Evolutionary conservation across 1,284 basidiomycete genomes (phyloP), one percentile per base, ranked within the genome.

Genomic region (Cryptococcus sp.): DNA sequence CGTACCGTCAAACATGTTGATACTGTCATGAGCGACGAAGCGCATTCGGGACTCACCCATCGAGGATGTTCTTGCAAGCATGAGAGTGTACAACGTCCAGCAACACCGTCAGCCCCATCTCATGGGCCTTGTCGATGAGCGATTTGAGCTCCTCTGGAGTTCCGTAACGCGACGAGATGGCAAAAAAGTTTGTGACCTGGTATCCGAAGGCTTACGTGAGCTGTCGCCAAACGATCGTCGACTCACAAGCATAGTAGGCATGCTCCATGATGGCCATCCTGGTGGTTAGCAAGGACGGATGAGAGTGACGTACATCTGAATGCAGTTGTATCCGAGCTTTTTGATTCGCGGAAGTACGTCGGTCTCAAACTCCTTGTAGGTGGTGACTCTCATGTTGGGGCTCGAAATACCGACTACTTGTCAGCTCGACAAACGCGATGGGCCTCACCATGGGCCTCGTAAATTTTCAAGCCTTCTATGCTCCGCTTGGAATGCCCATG

Each of bases 21-120:
- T 75, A 2, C 94, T 74, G 50, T 24, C 16, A 28, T 47, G n/a
- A 39, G 18, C 16, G 42, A 16, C 40, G 26, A 3, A 7, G 11
- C 39, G 14, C 11, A 11, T 16, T 26, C 28, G 14, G 9, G 4
- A 59, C 70, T 56, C 23, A 74, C 73, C 73, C 95, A 66, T 98
- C 94, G 41, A 93, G 78, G 21, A 95, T 85, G 66, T 98, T 98
- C 76, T 97, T 98, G 78, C 87, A 93, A 2, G 94, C 94, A 73
- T 98, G 94, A 6, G 92, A 97, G 73, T 98, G 94, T 2, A 98
- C 94, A 38, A 98, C 83, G 65, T 98, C 94, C 39, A 98, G 83
- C 34, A 98, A 81, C 6, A 98, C 90, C 0, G 87, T 88, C 53
- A 98, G 76, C 5, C 92, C 93, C 80, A 97, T 79, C 23, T 84